phyloP scores from a whole-genome alignment of 2,329 filamentous ascomycete species.

The Cladobotryum protrusum region DNA sequence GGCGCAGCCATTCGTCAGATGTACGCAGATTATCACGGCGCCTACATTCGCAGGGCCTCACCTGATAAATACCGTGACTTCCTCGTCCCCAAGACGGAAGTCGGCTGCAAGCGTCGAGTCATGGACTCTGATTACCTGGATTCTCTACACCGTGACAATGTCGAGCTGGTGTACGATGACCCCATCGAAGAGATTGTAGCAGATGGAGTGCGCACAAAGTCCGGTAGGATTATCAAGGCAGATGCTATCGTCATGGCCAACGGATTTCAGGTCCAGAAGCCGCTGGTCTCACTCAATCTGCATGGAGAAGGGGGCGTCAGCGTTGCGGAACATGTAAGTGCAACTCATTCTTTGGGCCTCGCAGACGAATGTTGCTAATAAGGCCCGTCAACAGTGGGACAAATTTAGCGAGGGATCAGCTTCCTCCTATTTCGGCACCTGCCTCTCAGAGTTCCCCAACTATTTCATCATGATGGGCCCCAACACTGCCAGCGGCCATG shows the following conservation, averaged over 20 bases:
- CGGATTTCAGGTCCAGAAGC: constrained; percentile 42
- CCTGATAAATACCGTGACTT: constrained; percentile 24
- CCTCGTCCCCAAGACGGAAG: constrained; percentile 26
- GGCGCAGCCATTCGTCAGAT: constrained; percentile 14
- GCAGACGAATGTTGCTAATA: constrained; percentile 13
- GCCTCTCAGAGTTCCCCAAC: constrained; percentile 40
- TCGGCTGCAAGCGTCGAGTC: constrained; percentile 32
- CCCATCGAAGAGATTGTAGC: constrained; percentile 12
- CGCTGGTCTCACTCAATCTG: constrained; percentile 42
- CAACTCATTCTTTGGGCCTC: constrained; percentile 7
- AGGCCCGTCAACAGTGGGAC: constrained; percentile 18
- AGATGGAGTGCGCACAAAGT: constrained; percentile 14
- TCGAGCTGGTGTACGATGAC: constrained; percentile 23
- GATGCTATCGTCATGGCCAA: constrained; percentile 40
- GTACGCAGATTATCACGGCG: constrained; percentile 13
- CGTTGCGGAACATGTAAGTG: constrained; percentile 34
- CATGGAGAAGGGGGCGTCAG: constrained; percentile 33
- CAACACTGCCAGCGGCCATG: constrained; percentile 38
- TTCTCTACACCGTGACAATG: constrained; percentile 22
- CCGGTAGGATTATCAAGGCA: constrained; percentile 16
- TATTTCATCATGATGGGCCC: constrained; percentile 31
- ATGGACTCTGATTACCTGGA: constrained; percentile 29
- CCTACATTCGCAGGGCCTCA: constrained; percentile 22
- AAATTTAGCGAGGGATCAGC: constrained; percentile 18
- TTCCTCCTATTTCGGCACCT: constrained; percentile 44